A percentile compares a stretch with the other conserved stretches of the same genome.
Conservation (phyloP, 2,329 filamentous ascomycete genomes). For the Aspergillus fijiensis region DNA sequence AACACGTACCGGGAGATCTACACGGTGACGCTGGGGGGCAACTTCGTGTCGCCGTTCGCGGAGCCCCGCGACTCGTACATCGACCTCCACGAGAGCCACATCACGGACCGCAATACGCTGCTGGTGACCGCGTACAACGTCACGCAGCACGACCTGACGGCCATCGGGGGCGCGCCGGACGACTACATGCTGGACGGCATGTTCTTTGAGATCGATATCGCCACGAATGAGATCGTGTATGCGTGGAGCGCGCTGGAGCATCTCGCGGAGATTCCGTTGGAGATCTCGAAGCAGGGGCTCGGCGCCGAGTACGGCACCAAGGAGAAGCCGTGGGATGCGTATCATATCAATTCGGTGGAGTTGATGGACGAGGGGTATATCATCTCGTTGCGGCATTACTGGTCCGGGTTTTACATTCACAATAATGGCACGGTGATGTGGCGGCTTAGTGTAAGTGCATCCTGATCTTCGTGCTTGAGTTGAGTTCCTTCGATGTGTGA, state of each 20-base stretch:
- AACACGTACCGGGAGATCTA: conserved; percentile 36
- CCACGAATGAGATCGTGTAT: conserved; percentile 34
- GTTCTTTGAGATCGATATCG: conserved; percentile 37
- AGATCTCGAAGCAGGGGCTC: conserved; percentile 27
- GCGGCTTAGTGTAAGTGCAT: conserved; percentile 24
- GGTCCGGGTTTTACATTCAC: conserved; percentile 33
- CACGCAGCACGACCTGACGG: conserved; percentile 33
- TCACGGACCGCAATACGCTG: conserved; percentile 35
- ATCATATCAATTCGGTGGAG: conserved; percentile 38
- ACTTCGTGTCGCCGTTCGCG: conserved; percentile 27
- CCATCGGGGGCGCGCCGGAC: conserved; percentile 30
- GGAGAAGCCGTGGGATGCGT: conserved; percentile 36
- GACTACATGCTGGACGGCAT: conserved; percentile 36
- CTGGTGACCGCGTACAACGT: conserved; percentile 38
- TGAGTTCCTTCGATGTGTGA: no score
- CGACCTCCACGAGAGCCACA: conserved; percentile 37
- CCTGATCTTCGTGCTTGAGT: background rate
- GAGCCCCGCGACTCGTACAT: conserved; percentile 28
- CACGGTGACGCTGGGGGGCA: conserved; percentile 28
- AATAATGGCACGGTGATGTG: conserved; percentile 32
- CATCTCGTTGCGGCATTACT: conserved; percentile 38
- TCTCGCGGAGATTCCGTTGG: conserved; percentile 29
- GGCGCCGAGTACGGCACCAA: conserved; percentile 18
- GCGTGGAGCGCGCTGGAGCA: conserved; percentile 39
- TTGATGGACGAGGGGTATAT: conserved; percentile 35